These are phyloP conservation scores for Exobasidium cylindrosporum DNA, from an alignment of 1,284 basidiomycete species.

Conservation along the genomic window DNA sequence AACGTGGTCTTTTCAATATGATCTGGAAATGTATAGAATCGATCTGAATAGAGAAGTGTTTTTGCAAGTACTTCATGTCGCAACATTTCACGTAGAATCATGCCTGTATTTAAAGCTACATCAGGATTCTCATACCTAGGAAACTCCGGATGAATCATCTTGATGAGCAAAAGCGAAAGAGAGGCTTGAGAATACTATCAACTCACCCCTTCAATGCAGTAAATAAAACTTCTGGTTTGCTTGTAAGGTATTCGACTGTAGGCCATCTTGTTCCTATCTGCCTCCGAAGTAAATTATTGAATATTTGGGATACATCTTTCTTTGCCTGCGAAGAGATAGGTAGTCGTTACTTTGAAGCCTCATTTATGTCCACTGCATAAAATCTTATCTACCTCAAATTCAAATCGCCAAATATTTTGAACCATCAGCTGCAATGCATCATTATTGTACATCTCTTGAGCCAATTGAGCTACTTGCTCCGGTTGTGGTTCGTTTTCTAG, in stretches of 20 bases:
- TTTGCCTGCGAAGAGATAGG: conserved; percentile 41
- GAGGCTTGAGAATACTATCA: background rate
- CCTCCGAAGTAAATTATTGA: conserved; percentile 87
- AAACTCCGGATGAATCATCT: conserved; percentile 7
- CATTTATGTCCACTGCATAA: conserved; percentile 44
- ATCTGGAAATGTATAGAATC: conserved; percentile 93
- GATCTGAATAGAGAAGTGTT: conserved; percentile 82
- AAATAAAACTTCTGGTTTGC: conserved; percentile 83
- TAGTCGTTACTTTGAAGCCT: background rate
- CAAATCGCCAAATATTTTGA: conserved; percentile 75
- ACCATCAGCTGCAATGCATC: conserved; percentile 82
- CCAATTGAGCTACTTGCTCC: conserved; percentile 65
- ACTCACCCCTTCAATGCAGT: conserved; percentile 71
- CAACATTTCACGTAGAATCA: conserved; percentile 96
- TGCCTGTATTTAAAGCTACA: conserved; percentile 92
- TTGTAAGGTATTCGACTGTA: conserved; percentile 87
- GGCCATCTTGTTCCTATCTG: conserved; percentile 90
- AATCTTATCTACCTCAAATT: conserved; percentile 72
- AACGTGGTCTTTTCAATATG: conserved; percentile 98
- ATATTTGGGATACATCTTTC: conserved; percentile 96
- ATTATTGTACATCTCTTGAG: conserved; percentile 89
- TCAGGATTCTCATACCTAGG: conserved; percentile 83
- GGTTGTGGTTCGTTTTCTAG: conserved; percentile 69
- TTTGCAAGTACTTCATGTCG: conserved; percentile 86
- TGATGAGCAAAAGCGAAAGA: background rate